Evolutionary conservation across 2,329 filamentous ascomycete genomes (phyloP).

Genomic region (Bipolaris sorokiniana): DNA sequence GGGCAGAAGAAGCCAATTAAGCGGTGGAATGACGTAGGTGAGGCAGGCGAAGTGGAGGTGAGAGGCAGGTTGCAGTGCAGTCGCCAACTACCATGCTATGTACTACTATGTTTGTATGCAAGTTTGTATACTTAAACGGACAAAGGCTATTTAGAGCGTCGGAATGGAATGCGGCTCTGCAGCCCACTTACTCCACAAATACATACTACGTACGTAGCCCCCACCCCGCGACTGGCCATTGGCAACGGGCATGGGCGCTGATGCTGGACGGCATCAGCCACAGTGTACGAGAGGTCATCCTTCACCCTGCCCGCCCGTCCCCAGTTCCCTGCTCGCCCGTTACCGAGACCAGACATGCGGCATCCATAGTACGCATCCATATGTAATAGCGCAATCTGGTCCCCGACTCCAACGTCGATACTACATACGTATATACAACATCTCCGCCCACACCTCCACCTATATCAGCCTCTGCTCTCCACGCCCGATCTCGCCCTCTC

Average conservation of each 20-base stretch:
- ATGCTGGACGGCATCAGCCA: constrained; percentile 1
- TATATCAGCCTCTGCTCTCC: too few relatives aligned
- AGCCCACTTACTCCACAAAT: neutral
- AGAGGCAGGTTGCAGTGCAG: too few relatives aligned
- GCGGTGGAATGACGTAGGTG: neutral
- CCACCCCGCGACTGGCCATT: constrained; percentile 2
- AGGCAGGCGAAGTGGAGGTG: neutral
- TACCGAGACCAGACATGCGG: too few relatives aligned
- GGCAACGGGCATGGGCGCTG: neutral
- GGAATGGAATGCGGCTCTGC: constrained; percentile 6
- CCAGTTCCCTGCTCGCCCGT: neutral
- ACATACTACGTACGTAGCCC: neutral
- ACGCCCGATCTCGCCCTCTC: neutral
- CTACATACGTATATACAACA: too few relatives aligned
- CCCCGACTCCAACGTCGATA: neutral
- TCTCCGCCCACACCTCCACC: too few relatives aligned
- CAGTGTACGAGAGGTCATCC: neutral
- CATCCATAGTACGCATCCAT: neutral
- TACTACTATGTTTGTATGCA: neutral
- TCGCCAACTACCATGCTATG: neutral
- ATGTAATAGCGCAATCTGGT: neutral
- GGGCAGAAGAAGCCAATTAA: neutral
- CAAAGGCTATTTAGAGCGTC: neutral
- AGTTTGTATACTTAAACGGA: neutral
- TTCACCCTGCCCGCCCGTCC: neutral